Percentiles rank a stretch among this genome's conserved stretches.
Conservation (phyloP, 768 basidiomycete genomes). For the Lactarius sanguifluus region DNA sequence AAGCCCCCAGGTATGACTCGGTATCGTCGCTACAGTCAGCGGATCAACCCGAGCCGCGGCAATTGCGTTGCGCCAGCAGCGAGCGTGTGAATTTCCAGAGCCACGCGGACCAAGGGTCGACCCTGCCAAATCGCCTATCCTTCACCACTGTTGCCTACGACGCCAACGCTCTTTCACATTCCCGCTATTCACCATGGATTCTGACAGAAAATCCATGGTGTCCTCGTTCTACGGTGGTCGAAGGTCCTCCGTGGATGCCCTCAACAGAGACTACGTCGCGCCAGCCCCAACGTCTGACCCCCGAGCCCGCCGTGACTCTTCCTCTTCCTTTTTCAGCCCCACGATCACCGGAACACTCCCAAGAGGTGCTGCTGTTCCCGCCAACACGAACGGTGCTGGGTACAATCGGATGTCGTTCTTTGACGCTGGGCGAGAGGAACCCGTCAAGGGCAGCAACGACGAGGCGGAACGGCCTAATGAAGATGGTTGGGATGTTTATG, state of each 20-base stretch:
- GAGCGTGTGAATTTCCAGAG: slow-evolving; percentile 7
- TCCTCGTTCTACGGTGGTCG: slow-evolving; percentile 77
- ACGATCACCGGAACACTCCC: slow-evolving; percentile 39
- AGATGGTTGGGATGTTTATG: slow-evolving; percentile 75
- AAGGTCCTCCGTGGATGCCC: slow-evolving; percentile 58
- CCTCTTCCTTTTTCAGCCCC: slow-evolving; percentile 63
- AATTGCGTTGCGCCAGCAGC: neutral
- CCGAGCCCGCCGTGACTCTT: slow-evolving; percentile 60
- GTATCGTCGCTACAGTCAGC: too few relatives aligned
- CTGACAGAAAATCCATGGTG: slow-evolving; percentile 74
- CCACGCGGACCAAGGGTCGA: neutral
- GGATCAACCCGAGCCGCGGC: neutral
- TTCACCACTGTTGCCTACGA: slow-evolving; percentile 8
- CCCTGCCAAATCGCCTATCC: neutral
- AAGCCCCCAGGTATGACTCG: neutral
- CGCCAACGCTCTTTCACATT: slow-evolving; percentile 14
- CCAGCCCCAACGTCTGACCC: slow-evolving; percentile 33
- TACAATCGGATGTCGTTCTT: slow-evolving; percentile 74
- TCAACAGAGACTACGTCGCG: slow-evolving; percentile 52
- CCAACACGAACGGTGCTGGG: slow-evolving; percentile 45
- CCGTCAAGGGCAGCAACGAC: slow-evolving; percentile 74
- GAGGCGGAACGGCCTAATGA: slow-evolving; percentile 53
- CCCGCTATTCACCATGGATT: slow-evolving; percentile 52
- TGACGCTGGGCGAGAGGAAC: slow-evolving; percentile 68
- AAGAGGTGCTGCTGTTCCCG: slow-evolving; percentile 32